These are phyloP conservation scores for Claviceps digitariae DNA, from an alignment of 2,329 filamentous ascomycete genomes.

Conservation along the genomic window DNA sequence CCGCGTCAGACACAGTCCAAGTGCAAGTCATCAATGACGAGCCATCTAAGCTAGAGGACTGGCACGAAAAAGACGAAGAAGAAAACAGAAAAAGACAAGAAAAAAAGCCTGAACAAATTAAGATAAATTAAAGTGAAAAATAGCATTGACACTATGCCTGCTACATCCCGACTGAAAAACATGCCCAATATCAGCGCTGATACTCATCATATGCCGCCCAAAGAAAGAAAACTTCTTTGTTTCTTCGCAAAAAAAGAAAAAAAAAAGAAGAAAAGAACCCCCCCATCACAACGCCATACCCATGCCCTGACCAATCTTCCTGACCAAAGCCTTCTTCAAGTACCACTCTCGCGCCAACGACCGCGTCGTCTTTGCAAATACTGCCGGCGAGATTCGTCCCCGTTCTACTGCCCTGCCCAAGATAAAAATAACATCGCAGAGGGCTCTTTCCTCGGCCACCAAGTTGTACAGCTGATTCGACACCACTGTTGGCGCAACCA, in stretches of 20 bases:
- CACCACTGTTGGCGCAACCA: slow-evolving; percentile 89
- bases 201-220: background rate
- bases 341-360: slow-evolving; percentile 68
- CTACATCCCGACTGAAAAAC: background rate
- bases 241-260: background rate
- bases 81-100: no score
- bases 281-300: slow-evolving; percentile 34
- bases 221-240: no score
- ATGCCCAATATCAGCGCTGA: background rate
- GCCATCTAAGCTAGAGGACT: no score
- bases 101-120: no score
- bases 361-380: slow-evolving; percentile 67
- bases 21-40: no score
- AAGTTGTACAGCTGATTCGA: slow-evolving; percentile 83
- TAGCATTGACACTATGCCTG: background rate
- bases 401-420: slow-evolving; percentile 61
- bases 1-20: no score
- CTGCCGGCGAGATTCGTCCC: slow-evolving; percentile 55
- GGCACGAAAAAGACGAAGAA: no score
- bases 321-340: slow-evolving; percentile 66
- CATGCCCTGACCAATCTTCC: slow-evolving; percentile 67
- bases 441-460: slow-evolving; percentile 75
- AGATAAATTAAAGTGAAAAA: no score
- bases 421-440: slow-evolving; percentile 78
- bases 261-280: background rate